These are phyloP conservation scores for Prunus davidiana DNA, from an alignment of 306 rosid genomes.

Conservation along the genomic window DNA sequence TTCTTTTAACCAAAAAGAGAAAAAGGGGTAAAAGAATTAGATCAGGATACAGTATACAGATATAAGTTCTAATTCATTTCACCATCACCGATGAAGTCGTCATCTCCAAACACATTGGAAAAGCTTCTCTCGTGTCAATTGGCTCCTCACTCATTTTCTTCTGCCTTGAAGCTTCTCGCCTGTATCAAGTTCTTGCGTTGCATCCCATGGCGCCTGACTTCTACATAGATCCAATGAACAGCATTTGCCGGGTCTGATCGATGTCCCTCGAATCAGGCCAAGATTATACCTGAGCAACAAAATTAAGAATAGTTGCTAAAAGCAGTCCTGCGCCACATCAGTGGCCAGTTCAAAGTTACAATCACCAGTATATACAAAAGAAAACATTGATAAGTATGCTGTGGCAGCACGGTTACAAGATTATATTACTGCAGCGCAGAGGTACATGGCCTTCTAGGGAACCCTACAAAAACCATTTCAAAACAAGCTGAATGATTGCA, in stretches of 20 bases:
- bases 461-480: conserved; percentile 35
- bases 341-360: conserved; percentile 66
- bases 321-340: conserved; percentile 45
- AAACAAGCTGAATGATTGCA: conserved; percentile 19
- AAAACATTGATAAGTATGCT: conserved; percentile 22
- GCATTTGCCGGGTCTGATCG: conserved; percentile 17
- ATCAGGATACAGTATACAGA: conserved; percentile 26
- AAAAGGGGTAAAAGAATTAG: background rate
- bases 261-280: conserved; percentile 25
- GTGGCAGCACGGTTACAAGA: conserved; percentile 52
- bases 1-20: background rate
- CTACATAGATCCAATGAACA: background rate
- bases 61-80: background rate
- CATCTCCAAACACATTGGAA: background rate
- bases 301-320: conserved; percentile 33
- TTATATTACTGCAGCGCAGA: conserved; percentile 29
- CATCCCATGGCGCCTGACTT: conserved; percentile 19
- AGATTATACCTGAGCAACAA: conserved; percentile 32
- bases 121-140: background rate
- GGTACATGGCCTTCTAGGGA: conserved; percentile 42
- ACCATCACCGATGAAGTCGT: background rate
- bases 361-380: conserved; percentile 62
- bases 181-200: conserved; percentile 1
- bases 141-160: background rate
- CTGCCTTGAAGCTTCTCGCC: background rate